A percentile compares a stretch with the other conserved stretches of the same genome.
phyloP scores from a whole-genome alignment of 2,329 filamentous ascomycete genomes.

The Paraphoma sp. region DNA sequence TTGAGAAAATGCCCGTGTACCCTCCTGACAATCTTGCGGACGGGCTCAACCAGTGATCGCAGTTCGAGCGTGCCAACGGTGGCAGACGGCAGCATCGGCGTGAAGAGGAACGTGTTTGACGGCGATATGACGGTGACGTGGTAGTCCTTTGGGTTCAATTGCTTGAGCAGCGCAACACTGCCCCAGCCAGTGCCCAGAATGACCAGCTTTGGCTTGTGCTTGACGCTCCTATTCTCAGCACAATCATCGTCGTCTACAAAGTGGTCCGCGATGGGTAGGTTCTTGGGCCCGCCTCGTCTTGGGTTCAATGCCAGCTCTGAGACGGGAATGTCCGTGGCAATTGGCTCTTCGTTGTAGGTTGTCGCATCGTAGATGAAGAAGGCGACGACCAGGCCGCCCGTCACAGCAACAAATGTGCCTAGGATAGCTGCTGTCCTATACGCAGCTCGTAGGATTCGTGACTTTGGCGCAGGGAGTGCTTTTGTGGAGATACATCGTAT shows the following conservation, averaged over 20 bases:
- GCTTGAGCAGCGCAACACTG: slow-evolving; percentile 88
- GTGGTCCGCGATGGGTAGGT: slow-evolving; percentile 87
- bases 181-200: slow-evolving; percentile 96
- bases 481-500: slow-evolving; percentile 39
- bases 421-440: slow-evolving; percentile 74
- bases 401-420: slow-evolving; percentile 76
- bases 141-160: slow-evolving; percentile 87
- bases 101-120: slow-evolving; percentile 97
- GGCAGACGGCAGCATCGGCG: slow-evolving; percentile 95
- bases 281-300: slow-evolving; percentile 86
- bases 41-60: slow-evolving; percentile 89
- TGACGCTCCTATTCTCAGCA: slow-evolving; percentile 71
- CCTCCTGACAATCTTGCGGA: slow-evolving; percentile 79
- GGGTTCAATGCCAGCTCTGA: slow-evolving; percentile 83
- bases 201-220: slow-evolving; percentile 90
- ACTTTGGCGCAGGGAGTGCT: slow-evolving; percentile 38
- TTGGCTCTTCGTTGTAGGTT: slow-evolving; percentile 79
- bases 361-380: slow-evolving; percentile 96
- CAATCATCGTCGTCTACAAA: slow-evolving; percentile 89
- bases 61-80: slow-evolving; percentile 95
- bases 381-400: slow-evolving; percentile 72
- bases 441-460: slow-evolving; percentile 58
- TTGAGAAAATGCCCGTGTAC: slow-evolving; percentile 90
- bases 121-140: slow-evolving; percentile 95
- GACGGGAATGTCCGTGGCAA: slow-evolving; percentile 77